Conservation (phyloP, 306 rosid species). For the Medicago ruthenica region DNA sequence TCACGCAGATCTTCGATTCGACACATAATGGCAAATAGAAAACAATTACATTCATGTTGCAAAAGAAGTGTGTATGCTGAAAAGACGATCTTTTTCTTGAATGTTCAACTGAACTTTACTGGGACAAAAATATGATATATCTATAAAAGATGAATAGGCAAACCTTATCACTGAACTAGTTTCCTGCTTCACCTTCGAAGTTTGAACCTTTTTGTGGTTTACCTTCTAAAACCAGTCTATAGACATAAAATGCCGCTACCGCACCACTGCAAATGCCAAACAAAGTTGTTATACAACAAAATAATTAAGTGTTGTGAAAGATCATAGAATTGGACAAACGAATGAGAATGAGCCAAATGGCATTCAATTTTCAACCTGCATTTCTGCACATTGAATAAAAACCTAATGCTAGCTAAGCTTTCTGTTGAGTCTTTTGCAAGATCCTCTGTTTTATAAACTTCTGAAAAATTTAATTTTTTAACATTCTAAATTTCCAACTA, state of each 20-base stretch:
- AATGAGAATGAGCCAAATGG: not conserved
- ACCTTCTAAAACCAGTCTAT: slow-evolving; percentile 57
- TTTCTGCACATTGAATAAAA: not conserved
- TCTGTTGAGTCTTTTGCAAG: not conserved
- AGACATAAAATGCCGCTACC: slow-evolving; percentile 68
- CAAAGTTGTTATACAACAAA: slow-evolving; percentile 32
- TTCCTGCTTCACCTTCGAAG: slow-evolving; percentile 55
- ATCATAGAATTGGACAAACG: slow-evolving; percentile 8
- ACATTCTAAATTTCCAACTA: slow-evolving; percentile 22
- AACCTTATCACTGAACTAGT: slow-evolving; percentile 52
- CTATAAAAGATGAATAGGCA: slow-evolving; percentile 33
- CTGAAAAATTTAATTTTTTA: not conserved
- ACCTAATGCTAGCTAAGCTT: not conserved
- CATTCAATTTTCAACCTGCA: slow-evolving; percentile 21
- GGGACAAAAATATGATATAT: not conserved
- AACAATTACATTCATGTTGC: slow-evolving; percentile 5
- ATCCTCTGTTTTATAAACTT: slow-evolving; percentile 15
- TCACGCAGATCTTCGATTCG: slow-evolving; percentile 32
- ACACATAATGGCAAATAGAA: slow-evolving; percentile 32
- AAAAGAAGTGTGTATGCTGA: slow-evolving; percentile 10
- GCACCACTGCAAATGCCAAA: slow-evolving; percentile 71
- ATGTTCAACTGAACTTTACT: not conserved
- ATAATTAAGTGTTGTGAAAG: not conserved
- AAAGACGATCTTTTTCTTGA: not conserved
- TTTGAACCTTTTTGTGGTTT: slow-evolving; percentile 52